Conservation (phyloP, 2,329 filamentous ascomycete species). For the Fusarium pseudograminearum region DNA sequence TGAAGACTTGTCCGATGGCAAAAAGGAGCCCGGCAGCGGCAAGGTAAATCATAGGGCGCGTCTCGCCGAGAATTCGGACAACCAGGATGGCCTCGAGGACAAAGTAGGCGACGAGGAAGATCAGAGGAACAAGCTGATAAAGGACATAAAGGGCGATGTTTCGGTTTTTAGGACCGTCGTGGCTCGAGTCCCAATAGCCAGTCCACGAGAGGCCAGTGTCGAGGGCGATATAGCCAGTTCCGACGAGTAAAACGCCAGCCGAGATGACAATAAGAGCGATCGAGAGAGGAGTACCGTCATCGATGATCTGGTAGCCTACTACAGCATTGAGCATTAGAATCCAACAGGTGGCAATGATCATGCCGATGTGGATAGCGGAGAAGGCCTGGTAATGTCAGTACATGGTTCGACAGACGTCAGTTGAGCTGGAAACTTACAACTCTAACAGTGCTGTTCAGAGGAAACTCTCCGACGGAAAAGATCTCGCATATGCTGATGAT, state of each 20-base stretch:
- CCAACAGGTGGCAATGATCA: slow-evolving; percentile 90
- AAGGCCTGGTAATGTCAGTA: slow-evolving; percentile 72
- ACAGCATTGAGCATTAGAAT: slow-evolving; percentile 90
- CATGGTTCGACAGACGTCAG: not conserved
- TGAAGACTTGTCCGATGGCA: slow-evolving; percentile 93
- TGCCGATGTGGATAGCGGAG: slow-evolving; percentile 88
- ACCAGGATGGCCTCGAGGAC: slow-evolving; percentile 87
- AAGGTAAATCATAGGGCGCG: slow-evolving; percentile 92
- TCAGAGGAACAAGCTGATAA: slow-evolving; percentile 88
- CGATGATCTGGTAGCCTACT: slow-evolving; percentile 92
- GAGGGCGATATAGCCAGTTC: slow-evolving; percentile 94
- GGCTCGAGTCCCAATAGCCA: slow-evolving; percentile 75
- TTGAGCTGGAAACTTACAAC: slow-evolving; percentile 67
- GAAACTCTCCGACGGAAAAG: slow-evolving; percentile 92
- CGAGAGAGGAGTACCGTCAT: slow-evolving; percentile 91
- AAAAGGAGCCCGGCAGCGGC: slow-evolving; percentile 81
- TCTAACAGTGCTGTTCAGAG: slow-evolving; percentile 76
- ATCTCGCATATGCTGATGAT: slow-evolving; percentile 95
- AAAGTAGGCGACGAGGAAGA: slow-evolving; percentile 91
- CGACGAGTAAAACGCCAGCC: slow-evolving; percentile 79
- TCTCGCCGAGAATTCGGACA: slow-evolving; percentile 85
- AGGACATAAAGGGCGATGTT: slow-evolving; percentile 92
- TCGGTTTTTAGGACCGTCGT: slow-evolving; percentile 76
- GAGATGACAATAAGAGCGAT: slow-evolving; percentile 80
- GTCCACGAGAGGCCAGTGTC: slow-evolving; percentile 93